Evolutionary conservation across 1,284 basidiomycete genomes (phyloP), one percentile per base, ranked within the genome.

Genomic region (Chondrostereum purpureum): DNA sequence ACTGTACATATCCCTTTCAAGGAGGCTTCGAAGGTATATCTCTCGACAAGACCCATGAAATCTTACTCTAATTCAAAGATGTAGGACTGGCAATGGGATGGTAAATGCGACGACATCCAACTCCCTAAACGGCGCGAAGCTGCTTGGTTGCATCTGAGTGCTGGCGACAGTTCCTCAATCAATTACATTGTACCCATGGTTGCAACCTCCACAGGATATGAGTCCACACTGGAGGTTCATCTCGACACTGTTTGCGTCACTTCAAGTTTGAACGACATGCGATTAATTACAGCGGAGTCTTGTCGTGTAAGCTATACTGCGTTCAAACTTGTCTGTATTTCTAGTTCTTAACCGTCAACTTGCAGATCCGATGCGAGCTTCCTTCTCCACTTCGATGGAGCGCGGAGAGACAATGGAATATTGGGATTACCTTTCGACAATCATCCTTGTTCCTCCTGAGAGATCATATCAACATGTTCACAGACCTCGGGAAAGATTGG

Each of bases 381-480:
- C 83, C 83, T 17, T 68, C 78, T 0, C 81, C 83, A 4, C 58
- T 86, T 6, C 65, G 63, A 49, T 88, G 86, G 85, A 77, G 84
- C 47, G 72, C 75, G 50, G 70, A 79, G 53, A 79, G 92, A 23
- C 77, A 74, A 53, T 97, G 93, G 93, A 69, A 70, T 0, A 78
- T 92, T 55, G 68, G 78, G 18, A 62, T 92, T 39, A 78, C 75
- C 3, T 66, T 97, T 17, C 76, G 80, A 14, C 77, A 79, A 31
- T 83, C 92, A 3, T 67, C 77, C 3, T 72, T 94, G 23, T 88
- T 80, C 56, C 68, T 95, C 11, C 69, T 96, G 16, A 80, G 92
- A 27, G 93, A 96, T 58, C 93, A 97, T 58, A 79, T 93, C 64
- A 92, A 91, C 55, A 88, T 96, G 74, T 78, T 96, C 55, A 82